phyloP scores from a whole-genome alignment of 2,329 filamentous ascomycete species.

The Colletotrichum falcatum region DNA sequence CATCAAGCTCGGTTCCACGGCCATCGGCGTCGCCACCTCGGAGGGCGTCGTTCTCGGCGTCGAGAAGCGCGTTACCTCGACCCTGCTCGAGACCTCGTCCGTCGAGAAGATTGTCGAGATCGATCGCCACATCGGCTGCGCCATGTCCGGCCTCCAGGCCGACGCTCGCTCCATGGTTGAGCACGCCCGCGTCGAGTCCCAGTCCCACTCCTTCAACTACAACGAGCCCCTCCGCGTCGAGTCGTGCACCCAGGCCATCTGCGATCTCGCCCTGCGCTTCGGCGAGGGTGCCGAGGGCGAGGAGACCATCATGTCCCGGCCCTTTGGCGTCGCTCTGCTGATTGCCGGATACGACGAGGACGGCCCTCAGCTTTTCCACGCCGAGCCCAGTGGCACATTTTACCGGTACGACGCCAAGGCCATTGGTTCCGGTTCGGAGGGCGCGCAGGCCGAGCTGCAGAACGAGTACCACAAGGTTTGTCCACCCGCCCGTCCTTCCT shows the following conservation, averaged over 20 bases:
- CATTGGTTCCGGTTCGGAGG: slow-evolving; percentile 96
- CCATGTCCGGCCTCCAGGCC: slow-evolving; percentile 97
- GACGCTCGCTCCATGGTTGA: slow-evolving; percentile 98
- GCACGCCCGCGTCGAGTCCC: slow-evolving; percentile 96
- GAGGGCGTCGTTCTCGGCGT: slow-evolving; percentile 97
- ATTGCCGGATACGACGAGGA: slow-evolving; percentile 98
- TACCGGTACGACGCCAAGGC: slow-evolving; percentile 99
- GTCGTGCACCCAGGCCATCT: slow-evolving; percentile 99
- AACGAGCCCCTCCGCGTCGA: slow-evolving; percentile 94
- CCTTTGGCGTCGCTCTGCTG: slow-evolving; percentile 95
- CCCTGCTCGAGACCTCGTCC: slow-evolving; percentile 95
- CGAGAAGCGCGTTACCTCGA: slow-evolving; percentile 98
- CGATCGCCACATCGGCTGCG: slow-evolving; percentile 97
- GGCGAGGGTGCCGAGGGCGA: slow-evolving; percentile 97
- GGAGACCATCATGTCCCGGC: slow-evolving; percentile 98
- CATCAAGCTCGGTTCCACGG: slow-evolving; percentile 98
- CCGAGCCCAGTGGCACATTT: slow-evolving; percentile 97
- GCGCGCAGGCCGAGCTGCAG: slow-evolving; percentile 96
- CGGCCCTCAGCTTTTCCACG: slow-evolving; percentile 96
- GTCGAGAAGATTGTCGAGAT: slow-evolving; percentile 99
- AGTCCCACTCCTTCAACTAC: slow-evolving; percentile 98
- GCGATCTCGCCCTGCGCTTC: slow-evolving; percentile 94
- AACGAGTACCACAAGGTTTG: slow-evolving; percentile 95
- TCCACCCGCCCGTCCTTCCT: not conserved
- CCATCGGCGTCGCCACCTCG: slow-evolving; percentile 96